Percentiles rank a stretch among this genome's conserved stretches.
Conservation (phyloP, 306 rosid genomes). For the Carpinus fangiana region DNA sequence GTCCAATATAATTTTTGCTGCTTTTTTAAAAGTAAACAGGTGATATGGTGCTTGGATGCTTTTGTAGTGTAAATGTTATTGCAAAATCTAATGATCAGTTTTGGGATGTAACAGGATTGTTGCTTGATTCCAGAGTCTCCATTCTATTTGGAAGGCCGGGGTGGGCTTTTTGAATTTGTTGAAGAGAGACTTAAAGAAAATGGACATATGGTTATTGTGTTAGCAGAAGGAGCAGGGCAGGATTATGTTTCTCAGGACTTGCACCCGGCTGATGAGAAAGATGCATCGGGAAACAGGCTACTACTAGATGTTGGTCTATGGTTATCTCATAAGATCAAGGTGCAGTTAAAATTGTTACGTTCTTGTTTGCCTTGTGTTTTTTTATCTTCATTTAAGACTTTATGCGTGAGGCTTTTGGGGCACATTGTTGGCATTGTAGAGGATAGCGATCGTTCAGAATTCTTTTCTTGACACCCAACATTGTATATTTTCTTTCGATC, state of each 20-base stretch:
- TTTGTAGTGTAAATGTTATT: slow-evolving; percentile 14
- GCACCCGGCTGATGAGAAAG: slow-evolving; percentile 46
- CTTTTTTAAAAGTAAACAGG: neutral
- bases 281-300: slow-evolving; percentile 90
- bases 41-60: neutral
- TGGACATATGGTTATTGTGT: slow-evolving; percentile 87
- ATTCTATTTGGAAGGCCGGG: slow-evolving; percentile 86
- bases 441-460: neutral
- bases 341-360: slow-evolving; percentile 27
- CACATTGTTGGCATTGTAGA: neutral
- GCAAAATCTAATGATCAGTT: slow-evolving; percentile 33
- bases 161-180: slow-evolving; percentile 82
- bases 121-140: slow-evolving; percentile 98
- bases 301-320: slow-evolving; percentile 85
- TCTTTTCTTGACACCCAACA: neutral
- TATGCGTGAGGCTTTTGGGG: neutral
- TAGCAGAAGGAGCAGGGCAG: slow-evolving; percentile 99
- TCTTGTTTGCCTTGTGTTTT: slow-evolving; percentile 15
- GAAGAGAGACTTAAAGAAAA: slow-evolving; percentile 79
- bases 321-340: slow-evolving; percentile 85
- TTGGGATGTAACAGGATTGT: slow-evolving; percentile 78
- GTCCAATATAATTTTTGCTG: neutral
- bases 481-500: neutral
- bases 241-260: slow-evolving; percentile 65
- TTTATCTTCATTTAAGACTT: slow-evolving; percentile 5